These are phyloP conservation scores for Penicillium sp. DNA, from an alignment of 2,329 filamentous ascomycete genomes.

Conservation along the genomic window DNA sequence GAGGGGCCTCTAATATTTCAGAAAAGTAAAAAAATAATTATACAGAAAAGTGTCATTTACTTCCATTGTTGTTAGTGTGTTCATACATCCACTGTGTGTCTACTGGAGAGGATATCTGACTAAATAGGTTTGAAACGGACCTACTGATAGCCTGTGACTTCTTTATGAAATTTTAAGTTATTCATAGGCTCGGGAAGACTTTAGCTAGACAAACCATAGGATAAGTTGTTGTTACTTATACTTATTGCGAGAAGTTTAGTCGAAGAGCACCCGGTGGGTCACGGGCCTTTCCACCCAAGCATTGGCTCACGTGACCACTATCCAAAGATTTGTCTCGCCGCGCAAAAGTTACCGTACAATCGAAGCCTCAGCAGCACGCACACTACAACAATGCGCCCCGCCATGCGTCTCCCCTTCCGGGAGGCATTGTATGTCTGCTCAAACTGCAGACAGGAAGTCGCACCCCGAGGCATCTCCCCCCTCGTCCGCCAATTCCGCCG, in stretches of 20 bases:
- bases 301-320: slow-evolving; percentile 35
- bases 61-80: not conserved
- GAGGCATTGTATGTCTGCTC: slow-evolving; percentile 50
- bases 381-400: slow-evolving; percentile 45
- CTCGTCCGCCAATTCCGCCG: slow-evolving; percentile 43
- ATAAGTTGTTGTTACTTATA: not conserved
- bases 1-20: no score
- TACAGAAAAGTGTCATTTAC: not conserved
- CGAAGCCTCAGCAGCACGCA: slow-evolving; percentile 12
- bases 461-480: slow-evolving; percentile 37
- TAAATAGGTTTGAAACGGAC: no score
- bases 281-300: not conserved
- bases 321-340: slow-evolving; percentile 34
- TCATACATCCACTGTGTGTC: no score
- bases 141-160: no score
- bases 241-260: no score
- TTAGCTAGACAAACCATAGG: no score
- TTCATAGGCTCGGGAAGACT: no score
- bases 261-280: not conserved
- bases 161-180: no score
- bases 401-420: slow-evolving; percentile 45
- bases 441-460: slow-evolving; percentile 46
- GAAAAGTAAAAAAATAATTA: no score
- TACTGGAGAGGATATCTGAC: no score
- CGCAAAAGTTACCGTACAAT: slow-evolving; percentile 29